These are phyloP conservation scores for Boletus semigastroideus DNA, from an alignment of 1,284 basidiomycete species.

Conservation along the genomic window DNA sequence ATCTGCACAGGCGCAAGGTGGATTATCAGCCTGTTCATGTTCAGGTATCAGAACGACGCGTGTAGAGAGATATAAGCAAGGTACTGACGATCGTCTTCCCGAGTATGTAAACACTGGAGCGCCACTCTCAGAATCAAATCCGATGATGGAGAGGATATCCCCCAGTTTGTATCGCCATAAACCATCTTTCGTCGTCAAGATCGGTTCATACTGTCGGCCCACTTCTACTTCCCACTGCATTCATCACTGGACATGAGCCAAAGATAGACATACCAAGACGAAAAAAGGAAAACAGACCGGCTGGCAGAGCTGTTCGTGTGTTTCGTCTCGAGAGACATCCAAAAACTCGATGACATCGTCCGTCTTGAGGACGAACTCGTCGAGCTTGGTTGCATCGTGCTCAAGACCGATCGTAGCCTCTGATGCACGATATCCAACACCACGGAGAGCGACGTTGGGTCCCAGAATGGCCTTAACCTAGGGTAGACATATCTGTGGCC, in stretches of 20 bases:
- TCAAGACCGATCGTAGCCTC: slow-evolving; percentile 7
- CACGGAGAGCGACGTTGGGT: slow-evolving; percentile 5
- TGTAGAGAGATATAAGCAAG: not conserved
- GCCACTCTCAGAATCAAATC: slow-evolving; percentile 9
- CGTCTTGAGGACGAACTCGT: slow-evolving; percentile 2
- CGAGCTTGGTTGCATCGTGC: not conserved
- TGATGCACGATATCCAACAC: slow-evolving; percentile 8
- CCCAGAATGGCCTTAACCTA: slow-evolving; percentile 17
- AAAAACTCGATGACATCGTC: slow-evolving; percentile 16
- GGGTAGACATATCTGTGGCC: not conserved
- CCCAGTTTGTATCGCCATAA: slow-evolving; percentile 24
- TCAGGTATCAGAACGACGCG: not conserved
- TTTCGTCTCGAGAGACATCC: slow-evolving; percentile 6
- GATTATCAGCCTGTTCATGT: slow-evolving; percentile 9
- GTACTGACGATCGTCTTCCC: slow-evolving; percentile 15
- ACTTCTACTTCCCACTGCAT: slow-evolving; percentile 24
- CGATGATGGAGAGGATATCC: slow-evolving; percentile 17
- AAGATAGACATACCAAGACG: not conserved
- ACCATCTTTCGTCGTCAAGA: slow-evolving; percentile 21
- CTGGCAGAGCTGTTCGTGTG: slow-evolving; percentile 11
- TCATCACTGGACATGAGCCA: not conserved
- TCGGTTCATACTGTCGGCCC: slow-evolving; percentile 18
- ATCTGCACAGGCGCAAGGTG: not conserved
- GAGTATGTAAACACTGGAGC: slow-evolving; percentile 10
- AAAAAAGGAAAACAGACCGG: slow-evolving; percentile 3